These are phyloP conservation scores for Pseudogymnoascus sp. DNA, from an alignment of 2,329 filamentous ascomycete genomes.

Conservation along the genomic window DNA sequence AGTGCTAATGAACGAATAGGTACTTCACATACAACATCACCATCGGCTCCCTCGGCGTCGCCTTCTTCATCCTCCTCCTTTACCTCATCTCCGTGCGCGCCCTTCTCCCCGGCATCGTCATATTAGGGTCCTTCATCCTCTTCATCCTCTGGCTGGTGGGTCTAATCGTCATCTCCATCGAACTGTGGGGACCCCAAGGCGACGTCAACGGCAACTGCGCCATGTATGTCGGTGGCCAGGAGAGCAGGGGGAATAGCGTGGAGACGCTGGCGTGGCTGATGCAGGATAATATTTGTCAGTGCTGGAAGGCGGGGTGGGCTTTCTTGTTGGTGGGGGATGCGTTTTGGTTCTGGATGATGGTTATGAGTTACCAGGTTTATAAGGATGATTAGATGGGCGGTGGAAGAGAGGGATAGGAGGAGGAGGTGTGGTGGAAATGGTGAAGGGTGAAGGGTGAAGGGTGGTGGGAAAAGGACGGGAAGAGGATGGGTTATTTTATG, in stretches of 20 bases:
- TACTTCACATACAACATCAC: conserved; percentile 62
- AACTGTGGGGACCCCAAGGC: conserved; percentile 54
- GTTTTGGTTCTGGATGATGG: conserved; percentile 60
- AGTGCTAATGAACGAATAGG: conserved; percentile 33
- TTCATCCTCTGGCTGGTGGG: conserved; percentile 62
- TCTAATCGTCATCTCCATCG: conserved; percentile 51
- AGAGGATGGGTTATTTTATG: neutral
- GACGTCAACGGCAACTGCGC: conserved; percentile 53
- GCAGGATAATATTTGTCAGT: conserved; percentile 55
- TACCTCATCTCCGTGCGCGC: conserved; percentile 53
- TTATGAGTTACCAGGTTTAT: conserved; percentile 58
- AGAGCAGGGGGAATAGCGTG: conserved; percentile 42
- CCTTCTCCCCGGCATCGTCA: conserved; percentile 56
- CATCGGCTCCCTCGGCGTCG: conserved; percentile 48
- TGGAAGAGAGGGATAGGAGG: neutral
- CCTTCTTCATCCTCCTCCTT: conserved; percentile 59
- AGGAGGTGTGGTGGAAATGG: neutral
- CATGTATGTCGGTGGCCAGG: conserved; percentile 44
- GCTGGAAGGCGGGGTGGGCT: conserved; percentile 57
- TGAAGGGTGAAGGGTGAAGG: neutral
- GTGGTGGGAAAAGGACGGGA: neutral
- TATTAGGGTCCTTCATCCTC: conserved; percentile 55
- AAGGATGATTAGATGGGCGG: conserved; percentile 18
- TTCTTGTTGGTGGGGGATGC: conserved; percentile 51
- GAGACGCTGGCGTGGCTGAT: conserved; percentile 55